A percentile compares a stretch with the other conserved stretches of the same genome.
These are phyloP conservation scores for Cystobasidiopsis lactophilus DNA, from an alignment of 768 basidiomycete genomes.

Conservation along the genomic window DNA sequence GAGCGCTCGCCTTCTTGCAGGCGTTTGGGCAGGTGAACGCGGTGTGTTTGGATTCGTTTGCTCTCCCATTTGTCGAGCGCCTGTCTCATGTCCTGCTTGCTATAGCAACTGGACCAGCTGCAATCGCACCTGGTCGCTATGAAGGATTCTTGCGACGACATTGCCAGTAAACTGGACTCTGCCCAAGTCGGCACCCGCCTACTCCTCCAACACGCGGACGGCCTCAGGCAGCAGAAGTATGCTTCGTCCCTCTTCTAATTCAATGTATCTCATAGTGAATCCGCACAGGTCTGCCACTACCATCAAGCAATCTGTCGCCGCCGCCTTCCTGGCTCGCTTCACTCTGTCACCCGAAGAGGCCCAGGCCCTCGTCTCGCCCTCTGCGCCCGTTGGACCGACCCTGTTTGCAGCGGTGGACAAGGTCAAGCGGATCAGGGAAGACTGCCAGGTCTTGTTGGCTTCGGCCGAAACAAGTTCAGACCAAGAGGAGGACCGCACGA, in stretches of 20 bases:
- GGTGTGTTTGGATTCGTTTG: constrained; percentile 47
- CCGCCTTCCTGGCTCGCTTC: constrained; percentile 61
- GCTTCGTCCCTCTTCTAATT: background rate
- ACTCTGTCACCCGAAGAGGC: constrained; percentile 54
- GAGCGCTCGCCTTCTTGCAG: constrained; percentile 57
- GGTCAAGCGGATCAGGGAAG: constrained; percentile 54
- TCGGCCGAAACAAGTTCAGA: constrained; percentile 21
- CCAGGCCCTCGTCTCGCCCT: constrained; percentile 51
- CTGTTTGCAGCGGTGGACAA: constrained; percentile 79
- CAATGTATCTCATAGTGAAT: background rate
- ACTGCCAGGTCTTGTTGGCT: constrained; percentile 62
- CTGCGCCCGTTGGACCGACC: constrained; percentile 45
- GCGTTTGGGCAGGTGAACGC: constrained; percentile 76
- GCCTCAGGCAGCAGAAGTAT: constrained; percentile 24
- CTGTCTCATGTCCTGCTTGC: background rate
- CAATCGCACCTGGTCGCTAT: constrained; percentile 58
- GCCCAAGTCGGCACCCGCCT: constrained; percentile 18
- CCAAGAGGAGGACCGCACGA: constrained; percentile 1
- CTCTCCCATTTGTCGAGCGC: too few species aligned
- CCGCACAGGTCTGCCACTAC: constrained; percentile 4
- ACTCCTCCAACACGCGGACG: constrained; percentile 22
- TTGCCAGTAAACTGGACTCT: constrained; percentile 14
- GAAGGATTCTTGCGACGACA: constrained; percentile 29
- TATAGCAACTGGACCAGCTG: constrained; percentile 60
- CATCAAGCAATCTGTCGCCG: constrained; percentile 30